These are phyloP conservation scores for Wolfiporia cocos DNA, from an alignment of 1,284 basidiomycete genomes.

Conservation along the genomic window DNA sequence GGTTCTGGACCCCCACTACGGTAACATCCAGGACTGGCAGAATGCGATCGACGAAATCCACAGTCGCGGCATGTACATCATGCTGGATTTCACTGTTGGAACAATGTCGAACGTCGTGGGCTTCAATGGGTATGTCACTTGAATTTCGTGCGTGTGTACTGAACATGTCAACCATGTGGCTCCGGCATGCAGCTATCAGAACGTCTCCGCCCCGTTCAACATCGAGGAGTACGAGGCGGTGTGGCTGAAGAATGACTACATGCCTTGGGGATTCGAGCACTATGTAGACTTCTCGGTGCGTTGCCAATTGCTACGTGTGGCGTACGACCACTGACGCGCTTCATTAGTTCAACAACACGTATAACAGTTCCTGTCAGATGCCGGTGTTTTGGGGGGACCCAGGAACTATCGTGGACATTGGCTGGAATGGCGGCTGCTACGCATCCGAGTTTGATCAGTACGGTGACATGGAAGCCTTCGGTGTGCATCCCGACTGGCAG, in stretches of 20 bases:
- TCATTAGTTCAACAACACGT: slow-evolving; percentile 59
- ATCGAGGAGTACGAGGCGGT: slow-evolving; percentile 67
- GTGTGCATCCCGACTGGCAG: slow-evolving; percentile 91
- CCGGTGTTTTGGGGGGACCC: slow-evolving; percentile 79
- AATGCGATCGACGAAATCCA: slow-evolving; percentile 72
- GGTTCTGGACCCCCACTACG: slow-evolving; percentile 88
- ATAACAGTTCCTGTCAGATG: slow-evolving; percentile 68
- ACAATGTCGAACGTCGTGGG: slow-evolving; percentile 87
- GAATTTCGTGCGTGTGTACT: neutral
- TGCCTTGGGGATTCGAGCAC: slow-evolving; percentile 79
- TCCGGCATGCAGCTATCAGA: slow-evolving; percentile 53
- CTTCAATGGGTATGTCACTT: slow-evolving; percentile 60
- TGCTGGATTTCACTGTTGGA: slow-evolving; percentile 89
- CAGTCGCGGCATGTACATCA: slow-evolving; percentile 79
- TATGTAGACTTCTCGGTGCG: slow-evolving; percentile 78
- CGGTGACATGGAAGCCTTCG: slow-evolving; percentile 93
- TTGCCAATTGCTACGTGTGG: too few relatives aligned
- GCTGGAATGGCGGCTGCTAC: slow-evolving; percentile 60
- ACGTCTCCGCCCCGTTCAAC: slow-evolving; percentile 74
- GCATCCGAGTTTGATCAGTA: slow-evolving; percentile 87
- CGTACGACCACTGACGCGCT: too few relatives aligned
- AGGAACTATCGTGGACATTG: slow-evolving; percentile 54
- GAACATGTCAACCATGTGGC: too few relatives aligned
- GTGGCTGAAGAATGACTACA: slow-evolving; percentile 74
- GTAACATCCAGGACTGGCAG: slow-evolving; percentile 75